Evolutionary conservation across 2,329 filamentous ascomycete genomes (phyloP).

Genomic region (Cladosporium sp.): DNA sequence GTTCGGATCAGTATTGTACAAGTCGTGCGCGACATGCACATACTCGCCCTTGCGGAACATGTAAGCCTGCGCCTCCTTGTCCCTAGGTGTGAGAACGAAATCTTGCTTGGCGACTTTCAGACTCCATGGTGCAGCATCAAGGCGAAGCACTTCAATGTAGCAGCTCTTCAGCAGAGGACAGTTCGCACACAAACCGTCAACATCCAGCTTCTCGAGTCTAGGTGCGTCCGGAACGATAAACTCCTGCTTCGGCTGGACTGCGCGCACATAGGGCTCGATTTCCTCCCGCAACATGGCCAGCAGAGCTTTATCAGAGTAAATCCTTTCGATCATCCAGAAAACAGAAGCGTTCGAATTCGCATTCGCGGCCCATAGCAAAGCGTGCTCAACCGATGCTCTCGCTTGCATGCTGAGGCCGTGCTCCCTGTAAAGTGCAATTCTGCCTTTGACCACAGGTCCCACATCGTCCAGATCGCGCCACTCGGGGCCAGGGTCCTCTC

Average conservation of each 20-base stretch:
- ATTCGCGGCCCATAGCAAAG: constrained; percentile 53
- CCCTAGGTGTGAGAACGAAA: constrained; percentile 31
- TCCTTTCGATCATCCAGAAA: constrained; percentile 36
- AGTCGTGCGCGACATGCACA: constrained; percentile 33
- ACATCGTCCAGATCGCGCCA: constrained; percentile 35
- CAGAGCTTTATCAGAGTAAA: constrained; percentile 30
- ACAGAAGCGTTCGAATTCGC: constrained; percentile 48
- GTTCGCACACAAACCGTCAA: constrained; percentile 29
- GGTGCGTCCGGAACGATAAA: constrained; percentile 32
- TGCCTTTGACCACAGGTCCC: constrained; percentile 29
- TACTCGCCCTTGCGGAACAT: constrained; percentile 33
- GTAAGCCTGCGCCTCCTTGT: constrained; percentile 31
- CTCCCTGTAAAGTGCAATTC: constrained; percentile 30
- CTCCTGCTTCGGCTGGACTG: constrained; percentile 27
- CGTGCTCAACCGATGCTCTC: constrained; percentile 39
- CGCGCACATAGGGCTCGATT: constrained; percentile 29
- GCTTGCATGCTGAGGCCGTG: constrained; percentile 28
- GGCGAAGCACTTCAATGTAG: constrained; percentile 34
- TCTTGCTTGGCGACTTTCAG: constrained; percentile 33
- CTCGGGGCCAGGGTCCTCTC: constrained; percentile 29
- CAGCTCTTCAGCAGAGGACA: constrained; percentile 36
- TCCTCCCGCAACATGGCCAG: constrained; percentile 33
- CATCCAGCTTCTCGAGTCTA: constrained; percentile 28
- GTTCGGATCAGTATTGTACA: constrained; percentile 34
- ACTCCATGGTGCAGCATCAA: constrained; percentile 34